Evolutionary conservation across 192 early-diverging fungal species (phyloP).

Genomic region (Irineochytrium annulatum): DNA sequence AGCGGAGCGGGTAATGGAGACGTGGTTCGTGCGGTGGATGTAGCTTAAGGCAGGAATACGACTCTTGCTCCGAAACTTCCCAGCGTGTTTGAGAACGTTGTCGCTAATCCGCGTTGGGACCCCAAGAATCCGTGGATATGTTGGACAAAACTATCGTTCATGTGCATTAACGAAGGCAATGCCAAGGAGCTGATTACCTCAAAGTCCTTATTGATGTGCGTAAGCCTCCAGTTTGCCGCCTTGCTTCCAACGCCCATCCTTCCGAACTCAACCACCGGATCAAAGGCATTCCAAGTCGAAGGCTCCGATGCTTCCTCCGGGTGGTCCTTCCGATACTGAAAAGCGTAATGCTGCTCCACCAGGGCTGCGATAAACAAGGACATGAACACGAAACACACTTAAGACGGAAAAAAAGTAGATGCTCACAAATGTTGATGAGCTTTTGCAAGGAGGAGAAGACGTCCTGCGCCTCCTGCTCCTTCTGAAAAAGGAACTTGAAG

Average conservation of each 20-base stretch:
- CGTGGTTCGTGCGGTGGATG: slow-evolving; percentile 77
- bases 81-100: slow-evolving; percentile 80
- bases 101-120: slow-evolving; percentile 90
- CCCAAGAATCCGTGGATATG: slow-evolving; percentile 78
- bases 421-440: slow-evolving; percentile 64
- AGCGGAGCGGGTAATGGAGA: slow-evolving; percentile 86
- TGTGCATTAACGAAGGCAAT: neutral
- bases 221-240: slow-evolving; percentile 74
- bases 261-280: slow-evolving; percentile 71
- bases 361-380: slow-evolving; percentile 38
- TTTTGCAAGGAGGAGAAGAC: slow-evolving; percentile 76
- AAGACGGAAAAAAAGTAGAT: neutral
- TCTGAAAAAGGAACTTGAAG: slow-evolving; percentile 62
- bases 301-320: slow-evolving; percentile 30
- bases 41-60: slow-evolving; percentile 88
- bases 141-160: slow-evolving; percentile 69
- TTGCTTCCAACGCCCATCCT: slow-evolving; percentile 75
- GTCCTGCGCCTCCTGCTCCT: slow-evolving; percentile 66
- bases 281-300: slow-evolving; percentile 66
- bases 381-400: neutral
- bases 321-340: slow-evolving; percentile 60
- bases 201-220: slow-evolving; percentile 70
- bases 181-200: slow-evolving; percentile 46
- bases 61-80: slow-evolving; percentile 83
- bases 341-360: slow-evolving; percentile 76